Evolutionary conservation across 1,139 yeast genomes (phyloP), one percentile per base, ranked within the genome.

Genomic region (Yamadazyma friedrichii): DNA sequence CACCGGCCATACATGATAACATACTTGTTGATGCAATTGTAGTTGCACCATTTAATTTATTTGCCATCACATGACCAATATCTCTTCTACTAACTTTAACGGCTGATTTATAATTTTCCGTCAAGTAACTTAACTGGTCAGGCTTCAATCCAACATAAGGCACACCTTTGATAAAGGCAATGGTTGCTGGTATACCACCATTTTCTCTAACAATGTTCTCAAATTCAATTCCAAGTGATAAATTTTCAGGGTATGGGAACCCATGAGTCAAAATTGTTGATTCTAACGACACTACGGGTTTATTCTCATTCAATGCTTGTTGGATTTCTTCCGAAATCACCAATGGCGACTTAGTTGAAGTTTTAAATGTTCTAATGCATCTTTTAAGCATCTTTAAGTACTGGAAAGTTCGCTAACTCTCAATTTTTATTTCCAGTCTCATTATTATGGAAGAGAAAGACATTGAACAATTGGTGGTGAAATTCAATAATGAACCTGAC

Each of bases 231-330:
- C 96, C 96, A 88, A 88, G 83, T 17, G 72, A 69, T 10, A 86
- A 55, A 54, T 89, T 88, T 34, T 76, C 75, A 0, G 96, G 96
- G 55, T 65, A 86, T 6, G 96, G 96, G 38, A 88, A 71, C 0
- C 97, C 96, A 65, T 89, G 97, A 6, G 96, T 84, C 49, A 89
- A 81, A 53, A 88, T 89, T 9, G 97, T 88, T 15, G 89, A 82
- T 56, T 89, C 97, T 6, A 88, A 63, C 0, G 96, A 83, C 0
- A 88, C 93, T 8, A 88, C 76, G 0, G 96, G 95, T 31, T 49
- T 61, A 22, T 71, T 70, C 6, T 73, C 74, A 12, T 54, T 54
- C 27, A 86, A 52, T 0, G 95, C 94, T 47, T 81, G 80, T 47
- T 59, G 54, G 9, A 88, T 72, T 50, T 84, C 94, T 12, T 78